Percentiles rank a stretch among this genome's conserved stretches.
Evolutionary conservation across 495 filamentous ascomycete species (phyloP).

Genomic region (Daldinia concentrica): DNA sequence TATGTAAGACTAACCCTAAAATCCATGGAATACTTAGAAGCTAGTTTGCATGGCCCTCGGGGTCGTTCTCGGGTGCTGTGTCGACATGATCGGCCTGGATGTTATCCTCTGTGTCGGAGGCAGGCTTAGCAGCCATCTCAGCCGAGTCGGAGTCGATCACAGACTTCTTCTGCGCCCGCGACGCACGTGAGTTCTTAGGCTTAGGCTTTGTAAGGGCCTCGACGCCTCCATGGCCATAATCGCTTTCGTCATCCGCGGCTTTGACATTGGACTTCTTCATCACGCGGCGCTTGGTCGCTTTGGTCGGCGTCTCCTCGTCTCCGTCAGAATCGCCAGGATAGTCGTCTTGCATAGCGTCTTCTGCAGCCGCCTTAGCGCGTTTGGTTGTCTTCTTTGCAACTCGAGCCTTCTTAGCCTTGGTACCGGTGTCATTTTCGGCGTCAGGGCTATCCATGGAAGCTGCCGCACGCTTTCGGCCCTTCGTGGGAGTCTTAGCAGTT

Average conservation of each 20-base stretch:
- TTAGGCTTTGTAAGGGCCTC: neutral
- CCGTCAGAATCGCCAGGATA: neutral
- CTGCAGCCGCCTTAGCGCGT: neutral
- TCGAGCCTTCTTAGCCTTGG: constrained; percentile 9
- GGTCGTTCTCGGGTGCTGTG: neutral
- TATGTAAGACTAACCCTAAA: neutral
- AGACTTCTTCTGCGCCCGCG: neutral
- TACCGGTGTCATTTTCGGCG: neutral
- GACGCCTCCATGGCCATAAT: neutral
- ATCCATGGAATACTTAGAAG: neutral
- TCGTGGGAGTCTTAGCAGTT: neutral
- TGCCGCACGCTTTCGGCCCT: constrained; percentile 12
- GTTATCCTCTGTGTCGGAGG: neutral
- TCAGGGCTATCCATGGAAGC: neutral
- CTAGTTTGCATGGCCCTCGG: neutral
- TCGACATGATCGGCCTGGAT: neutral
- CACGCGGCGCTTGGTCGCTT: neutral
- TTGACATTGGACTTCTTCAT: neutral
- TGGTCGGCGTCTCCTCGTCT: neutral
- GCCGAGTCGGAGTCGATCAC: neutral
- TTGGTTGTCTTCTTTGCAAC: neutral
- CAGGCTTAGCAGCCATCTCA: neutral
- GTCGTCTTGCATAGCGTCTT: neutral
- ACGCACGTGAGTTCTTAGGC: too few relatives aligned
- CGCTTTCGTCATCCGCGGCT: neutral